Evolutionary conservation across 2,329 filamentous ascomycete species (phyloP).

Genomic region (Epichloe aotearoae): DNA sequence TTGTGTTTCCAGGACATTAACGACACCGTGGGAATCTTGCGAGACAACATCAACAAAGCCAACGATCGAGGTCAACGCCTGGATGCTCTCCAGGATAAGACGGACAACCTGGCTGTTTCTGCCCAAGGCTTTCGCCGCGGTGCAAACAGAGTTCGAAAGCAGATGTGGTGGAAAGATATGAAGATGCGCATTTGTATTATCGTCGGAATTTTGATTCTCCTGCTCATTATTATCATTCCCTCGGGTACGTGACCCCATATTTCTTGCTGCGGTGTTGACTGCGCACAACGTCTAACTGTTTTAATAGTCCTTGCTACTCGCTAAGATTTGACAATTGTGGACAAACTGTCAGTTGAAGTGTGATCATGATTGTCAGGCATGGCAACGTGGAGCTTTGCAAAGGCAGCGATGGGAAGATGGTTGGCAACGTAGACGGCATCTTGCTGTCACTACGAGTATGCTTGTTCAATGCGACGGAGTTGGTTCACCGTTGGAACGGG

Average conservation of each 20-base stretch:
- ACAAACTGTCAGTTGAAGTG: neutral
- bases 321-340: slow-evolving; percentile 13
- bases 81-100: slow-evolving; percentile 85
- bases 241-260: slow-evolving; percentile 45
- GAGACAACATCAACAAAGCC: slow-evolving; percentile 94
- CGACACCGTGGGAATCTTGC: slow-evolving; percentile 88
- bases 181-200: slow-evolving; percentile 99
- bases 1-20: slow-evolving; percentile 69
- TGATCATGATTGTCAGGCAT: neutral
- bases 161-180: slow-evolving; percentile 99
- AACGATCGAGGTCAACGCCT: slow-evolving; percentile 83
- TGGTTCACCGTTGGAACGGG: slow-evolving; percentile 17
- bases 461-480: slow-evolving; percentile 24
- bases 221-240: slow-evolving; percentile 90
- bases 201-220: slow-evolving; percentile 76
- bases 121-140: slow-evolving; percentile 93
- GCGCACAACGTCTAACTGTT: neutral
- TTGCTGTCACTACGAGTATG: slow-evolving; percentile 11
- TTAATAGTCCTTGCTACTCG: slow-evolving; percentile 23
- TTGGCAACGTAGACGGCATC: neutral
- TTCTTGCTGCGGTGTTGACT: neutral
- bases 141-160: slow-evolving; percentile 88
- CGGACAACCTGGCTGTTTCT: slow-evolving; percentile 81
- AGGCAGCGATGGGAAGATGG: neutral
- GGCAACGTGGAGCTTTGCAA: neutral